Evolutionary conservation across 208 protist genomes (phyloP).

Genomic region (Porcisia hertigi): DNA sequence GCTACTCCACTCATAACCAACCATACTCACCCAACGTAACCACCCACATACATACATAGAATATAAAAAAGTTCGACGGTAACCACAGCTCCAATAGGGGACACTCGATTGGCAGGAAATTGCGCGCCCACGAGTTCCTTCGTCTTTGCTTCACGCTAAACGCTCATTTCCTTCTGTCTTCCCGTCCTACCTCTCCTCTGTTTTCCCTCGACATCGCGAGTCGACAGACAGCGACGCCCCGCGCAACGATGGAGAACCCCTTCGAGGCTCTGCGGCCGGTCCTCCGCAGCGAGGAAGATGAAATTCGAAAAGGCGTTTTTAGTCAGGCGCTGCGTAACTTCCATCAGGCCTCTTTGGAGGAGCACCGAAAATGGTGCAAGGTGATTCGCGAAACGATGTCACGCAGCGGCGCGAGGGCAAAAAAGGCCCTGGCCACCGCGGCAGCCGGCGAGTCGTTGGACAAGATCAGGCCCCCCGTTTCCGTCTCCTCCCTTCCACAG

Average conservation of each 20-base stretch:
- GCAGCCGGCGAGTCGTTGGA: constrained; percentile 3
- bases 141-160: background rate
- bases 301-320: constrained; percentile 89
- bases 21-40: background rate
- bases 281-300: constrained; percentile 82
- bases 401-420: constrained; percentile 14
- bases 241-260: constrained; percentile 43
- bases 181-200: background rate
- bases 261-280: constrained; percentile 61
- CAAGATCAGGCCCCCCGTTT: background rate
- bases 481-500: background rate
- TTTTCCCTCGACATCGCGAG: background rate
- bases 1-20: background rate
- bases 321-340: constrained; percentile 59
- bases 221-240: background rate
- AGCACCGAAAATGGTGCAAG: constrained; percentile 58
- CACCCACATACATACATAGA: background rate
- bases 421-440: background rate
- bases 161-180: background rate
- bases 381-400: constrained; percentile 55
- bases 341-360: constrained; percentile 33
- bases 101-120: background rate
- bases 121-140: background rate
- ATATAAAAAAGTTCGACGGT: too few relatives aligned
- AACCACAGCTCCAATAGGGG: background rate